Conservation (phyloP, 148 eudicot genomes). For the Gaultheria prostrata region DNA sequence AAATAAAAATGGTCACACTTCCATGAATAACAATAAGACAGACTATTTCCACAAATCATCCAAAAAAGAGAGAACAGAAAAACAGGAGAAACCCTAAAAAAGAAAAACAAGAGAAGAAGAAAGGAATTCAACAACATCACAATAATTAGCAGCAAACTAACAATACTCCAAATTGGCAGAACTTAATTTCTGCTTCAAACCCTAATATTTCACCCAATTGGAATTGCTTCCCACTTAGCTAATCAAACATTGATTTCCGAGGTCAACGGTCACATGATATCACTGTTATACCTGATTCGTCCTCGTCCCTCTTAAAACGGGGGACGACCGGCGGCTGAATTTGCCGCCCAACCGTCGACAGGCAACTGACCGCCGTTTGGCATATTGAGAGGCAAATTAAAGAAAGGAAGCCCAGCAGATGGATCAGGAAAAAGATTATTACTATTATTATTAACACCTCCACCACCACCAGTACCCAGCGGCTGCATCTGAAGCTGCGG, state of each 20-base stretch:
- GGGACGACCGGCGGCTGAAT: slow-evolving; percentile 36
- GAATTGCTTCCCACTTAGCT: background rate
- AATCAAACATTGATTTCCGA: no score
- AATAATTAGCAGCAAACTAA: background rate
- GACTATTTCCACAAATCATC: background rate
- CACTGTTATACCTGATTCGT: no score
- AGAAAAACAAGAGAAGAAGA: background rate
- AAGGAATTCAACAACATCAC: background rate
- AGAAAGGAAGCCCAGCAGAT: slow-evolving; percentile 59
- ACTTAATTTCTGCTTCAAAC: slow-evolving; percentile 16
- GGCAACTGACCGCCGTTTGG: slow-evolving; percentile 48
- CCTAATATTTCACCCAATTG: slow-evolving; percentile 10
- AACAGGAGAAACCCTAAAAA: background rate
- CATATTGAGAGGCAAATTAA: slow-evolving; percentile 58
- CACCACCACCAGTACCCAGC: slow-evolving; percentile 18
- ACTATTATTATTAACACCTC: background rate
- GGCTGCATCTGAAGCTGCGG: slow-evolving; percentile 45
- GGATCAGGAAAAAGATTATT: slow-evolving; percentile 46
- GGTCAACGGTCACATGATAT: no score
- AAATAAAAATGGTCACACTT: background rate
- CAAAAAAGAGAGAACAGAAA: background rate
- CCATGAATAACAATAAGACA: background rate
- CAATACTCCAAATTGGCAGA: background rate
- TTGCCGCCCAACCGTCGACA: slow-evolving; percentile 50
- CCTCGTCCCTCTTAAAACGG: slow-evolving; percentile 22